Base-by-base conservation (phyloP, 129 eudicot genomes). In the Heracleum sosnowskyi region DNA sequence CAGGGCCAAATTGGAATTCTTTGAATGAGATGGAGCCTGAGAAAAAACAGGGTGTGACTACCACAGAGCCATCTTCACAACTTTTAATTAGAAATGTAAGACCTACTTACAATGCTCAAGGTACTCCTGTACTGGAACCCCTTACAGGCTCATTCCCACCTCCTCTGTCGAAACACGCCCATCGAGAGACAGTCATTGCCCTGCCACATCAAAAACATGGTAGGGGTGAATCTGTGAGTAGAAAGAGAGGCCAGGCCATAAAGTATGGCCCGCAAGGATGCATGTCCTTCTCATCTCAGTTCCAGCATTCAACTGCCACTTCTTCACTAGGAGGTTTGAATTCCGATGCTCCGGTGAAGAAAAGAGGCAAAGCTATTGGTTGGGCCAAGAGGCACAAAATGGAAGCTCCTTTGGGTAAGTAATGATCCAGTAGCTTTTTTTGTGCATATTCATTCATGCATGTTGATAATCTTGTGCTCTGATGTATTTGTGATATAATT, bases 171-270 rank as follows among this genome's bases (percentile, higher is more conserved):
- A n/a, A n/a, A 60, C 68, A 16, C 0, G 31, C 66, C 15, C 5
- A 13, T 1, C 12, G 33, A 26, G 34, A 60, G 68, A 11, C 68
- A 3, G 68, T 60, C 34, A n/a, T 60, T 60, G 68, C 16, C 12
- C 68, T 60, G 68, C 68, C 33, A 26, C 68, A 60, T 60, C 16
- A 10, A 60, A 26, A 26, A 3, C 2, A 60, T 60, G 83, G 74
- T 51, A 81, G 79, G 80, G 85, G 39, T 40, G 93, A 86, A 12
- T 62, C 79, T 0, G 24, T 75, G 77, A 79, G 86, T 51, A 82
- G 85, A 68, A 92, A 89, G 86, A 87, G 98, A 70, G 98, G 96
- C 15, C 82, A 92, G 73, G 94, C 92, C 18, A 83, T 87, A 64
- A 93, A 87, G n/a, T n/a, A n/a, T n/a, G 62, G 9, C 62, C 62